A percentile compares a stretch with the other conserved stretches of the same genome.
Evolutionary conservation across 345 rosid genomes (phyloP).

Genomic region (Gossypium arboreum): DNA sequence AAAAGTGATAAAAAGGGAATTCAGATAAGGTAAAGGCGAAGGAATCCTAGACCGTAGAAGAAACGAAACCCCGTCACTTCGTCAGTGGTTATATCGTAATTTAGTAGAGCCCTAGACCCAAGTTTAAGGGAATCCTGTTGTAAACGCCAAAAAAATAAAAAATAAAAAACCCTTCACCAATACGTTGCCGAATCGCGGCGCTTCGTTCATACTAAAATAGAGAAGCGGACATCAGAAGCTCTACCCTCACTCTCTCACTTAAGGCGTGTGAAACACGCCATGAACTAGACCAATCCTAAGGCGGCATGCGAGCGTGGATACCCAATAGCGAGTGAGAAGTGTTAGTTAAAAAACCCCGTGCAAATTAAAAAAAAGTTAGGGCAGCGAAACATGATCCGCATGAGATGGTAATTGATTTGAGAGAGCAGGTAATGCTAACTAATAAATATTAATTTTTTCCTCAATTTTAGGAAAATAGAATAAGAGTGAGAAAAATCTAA

Average conservation of each 20-base stretch:
- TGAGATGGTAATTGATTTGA: constrained; percentile 17
- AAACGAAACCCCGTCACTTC: background rate
- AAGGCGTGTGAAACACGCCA: background rate
- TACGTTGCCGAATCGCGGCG: constrained; percentile 17
- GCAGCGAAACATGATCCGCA: constrained; percentile 29
- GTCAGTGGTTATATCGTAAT: constrained; percentile 6
- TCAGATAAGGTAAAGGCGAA: background rate
- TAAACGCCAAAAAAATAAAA: background rate
- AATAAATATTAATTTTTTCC: background rate
- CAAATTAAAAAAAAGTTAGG: no score
- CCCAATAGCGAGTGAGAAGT: background rate
- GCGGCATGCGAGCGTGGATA: background rate
- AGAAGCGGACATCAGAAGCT: background rate
- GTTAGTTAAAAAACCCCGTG: background rate
- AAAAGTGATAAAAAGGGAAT: background rate
- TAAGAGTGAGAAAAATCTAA: no score
- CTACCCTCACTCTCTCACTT: background rate
- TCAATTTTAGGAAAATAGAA: background rate
- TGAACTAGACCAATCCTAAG: no score
- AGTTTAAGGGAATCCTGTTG: background rate
- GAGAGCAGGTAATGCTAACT: background rate
- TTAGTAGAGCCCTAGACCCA: background rate
- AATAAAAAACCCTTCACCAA: background rate
- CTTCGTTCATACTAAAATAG: background rate
- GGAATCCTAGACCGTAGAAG: background rate